Base-by-base conservation (phyloP, 139 green algal species). In the Helicosporidium sp. region DNA sequence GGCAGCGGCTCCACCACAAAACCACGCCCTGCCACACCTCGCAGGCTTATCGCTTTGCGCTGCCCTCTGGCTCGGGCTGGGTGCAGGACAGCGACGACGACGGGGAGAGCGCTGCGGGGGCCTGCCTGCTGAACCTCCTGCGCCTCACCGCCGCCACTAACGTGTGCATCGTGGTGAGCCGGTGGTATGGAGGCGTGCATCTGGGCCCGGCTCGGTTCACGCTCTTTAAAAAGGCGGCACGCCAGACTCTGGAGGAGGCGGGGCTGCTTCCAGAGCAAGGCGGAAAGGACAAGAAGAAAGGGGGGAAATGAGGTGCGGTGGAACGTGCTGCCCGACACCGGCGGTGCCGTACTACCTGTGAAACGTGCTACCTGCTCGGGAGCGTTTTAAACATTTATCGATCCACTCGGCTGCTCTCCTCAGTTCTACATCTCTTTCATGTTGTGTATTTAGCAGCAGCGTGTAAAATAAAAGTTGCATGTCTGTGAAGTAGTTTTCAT, bases 71-170 rank as follows among this genome's bases (percentile, higher is more conserved):
- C 40, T 23, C n/a, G 34, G 15, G 13, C 8, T 48, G 19, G 42
- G 17, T 60, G 43, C 62, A 87, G 58, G 82, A 89, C 34, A 85
- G 50, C 43, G 82, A 93, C 52, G 82, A 93, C 49, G 81, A 92
- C 45, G 82, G 82, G 0, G 82, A 93, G 55, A 49, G 35, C 25
- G 79, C 81, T 8, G 83, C 83, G 12, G 83, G 83, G 13, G 64
- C 69, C 3, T 54, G 82, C 39, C 62, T 93, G 54, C 64, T 92
- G 37, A 74, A 89, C 52, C 49, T 93, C 50, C 47, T 91, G 54
- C 68, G 79, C 41, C 62, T 80, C 6, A 42, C 55, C 22, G 54
- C 64, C 20, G 44, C 44, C 0, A 39, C 40, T 10, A 52, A 80
- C 37, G 75, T 70, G 15, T 49, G 58, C 31, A 49, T 71, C 17